Conservation (phyloP, 129 eudicot species). For the Helichrysum umbraculigerum region DNA sequence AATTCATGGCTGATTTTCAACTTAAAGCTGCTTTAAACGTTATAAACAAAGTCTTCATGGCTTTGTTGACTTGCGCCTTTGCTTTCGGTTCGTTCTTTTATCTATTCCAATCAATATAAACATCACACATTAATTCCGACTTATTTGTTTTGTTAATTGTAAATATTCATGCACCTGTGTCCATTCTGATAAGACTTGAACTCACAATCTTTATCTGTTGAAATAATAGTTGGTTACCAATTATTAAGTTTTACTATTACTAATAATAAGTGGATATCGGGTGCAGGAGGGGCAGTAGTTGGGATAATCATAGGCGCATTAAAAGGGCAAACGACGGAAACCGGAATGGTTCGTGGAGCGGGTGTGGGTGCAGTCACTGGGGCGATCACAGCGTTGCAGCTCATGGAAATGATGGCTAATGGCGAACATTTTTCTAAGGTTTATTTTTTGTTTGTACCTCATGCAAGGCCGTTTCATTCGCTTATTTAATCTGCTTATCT, state of each 20-base stretch:
- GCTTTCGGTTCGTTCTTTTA: constrained; percentile 48
- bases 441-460: not conserved
- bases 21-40: constrained; percentile 25
- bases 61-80: constrained; percentile 48
- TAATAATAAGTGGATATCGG: not conserved
- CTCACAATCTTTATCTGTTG: not conserved
- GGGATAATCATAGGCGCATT: constrained; percentile 74
- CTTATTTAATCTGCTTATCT: not conserved
- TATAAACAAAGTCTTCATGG: constrained; percentile 31
- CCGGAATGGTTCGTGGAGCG: constrained; percentile 71
- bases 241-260: not conserved
- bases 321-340: constrained; percentile 84
- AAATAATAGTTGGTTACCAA: too few species aligned
- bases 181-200: not conserved
- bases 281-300: constrained; percentile 69
- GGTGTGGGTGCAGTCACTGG: constrained; percentile 74
- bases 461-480: not conserved
- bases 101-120: too few species aligned
- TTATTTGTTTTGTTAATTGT: not conserved
- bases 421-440: constrained; percentile 89
- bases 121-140: not conserved
- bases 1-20: constrained; percentile 20
- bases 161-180: not conserved
- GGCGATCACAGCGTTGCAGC: constrained; percentile 72
- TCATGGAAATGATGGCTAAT: constrained; percentile 55